A percentile compares a stretch with the other conserved stretches of the same genome.
These are phyloP conservation scores for Geotrichum reessii DNA, from an alignment of 1,139 yeast genomes.

Conservation along the genomic window DNA sequence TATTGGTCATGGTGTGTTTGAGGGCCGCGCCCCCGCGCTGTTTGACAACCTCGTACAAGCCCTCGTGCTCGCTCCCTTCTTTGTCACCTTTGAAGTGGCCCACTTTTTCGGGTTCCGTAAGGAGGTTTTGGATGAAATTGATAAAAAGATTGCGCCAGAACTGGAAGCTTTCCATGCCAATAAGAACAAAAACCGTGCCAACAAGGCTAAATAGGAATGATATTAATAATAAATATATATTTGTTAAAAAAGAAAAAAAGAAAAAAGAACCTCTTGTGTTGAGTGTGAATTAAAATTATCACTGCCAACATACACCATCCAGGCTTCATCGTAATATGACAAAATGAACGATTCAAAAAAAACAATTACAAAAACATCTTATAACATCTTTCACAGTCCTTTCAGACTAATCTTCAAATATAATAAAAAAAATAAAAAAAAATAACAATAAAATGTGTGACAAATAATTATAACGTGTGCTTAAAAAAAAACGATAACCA, in stretches of 20 bases:
- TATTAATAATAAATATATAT: neutral
- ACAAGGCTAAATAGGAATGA: neutral
- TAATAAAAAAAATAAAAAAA: neutral
- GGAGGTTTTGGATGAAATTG: slow-evolving; percentile 52
- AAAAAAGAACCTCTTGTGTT: neutral
- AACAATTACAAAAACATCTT: no score
- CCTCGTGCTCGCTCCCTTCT: slow-evolving; percentile 82
- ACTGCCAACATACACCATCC: no score
- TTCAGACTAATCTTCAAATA: neutral
- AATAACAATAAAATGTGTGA: no score
- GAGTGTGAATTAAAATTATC: no score
- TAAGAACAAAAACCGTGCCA: slow-evolving; percentile 1
- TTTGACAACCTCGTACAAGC: slow-evolving; percentile 80
- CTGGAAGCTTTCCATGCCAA: slow-evolving; percentile 25
- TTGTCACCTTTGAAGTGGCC: slow-evolving; percentile 72
- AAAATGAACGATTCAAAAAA: neutral
- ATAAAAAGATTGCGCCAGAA: slow-evolving; percentile 44
- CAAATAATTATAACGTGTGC: no score
- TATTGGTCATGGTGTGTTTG: slow-evolving; percentile 80
- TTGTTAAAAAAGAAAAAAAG: neutral
- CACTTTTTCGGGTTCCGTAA: slow-evolving; percentile 58
- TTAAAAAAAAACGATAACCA: no score
- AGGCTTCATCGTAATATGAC: neutral
- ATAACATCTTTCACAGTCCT: no score
- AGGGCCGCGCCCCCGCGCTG: slow-evolving; percentile 80